These are phyloP conservation scores for Thraustotheca clavata DNA, from an alignment of 352 stramenopile species.

Conservation along the genomic window DNA sequence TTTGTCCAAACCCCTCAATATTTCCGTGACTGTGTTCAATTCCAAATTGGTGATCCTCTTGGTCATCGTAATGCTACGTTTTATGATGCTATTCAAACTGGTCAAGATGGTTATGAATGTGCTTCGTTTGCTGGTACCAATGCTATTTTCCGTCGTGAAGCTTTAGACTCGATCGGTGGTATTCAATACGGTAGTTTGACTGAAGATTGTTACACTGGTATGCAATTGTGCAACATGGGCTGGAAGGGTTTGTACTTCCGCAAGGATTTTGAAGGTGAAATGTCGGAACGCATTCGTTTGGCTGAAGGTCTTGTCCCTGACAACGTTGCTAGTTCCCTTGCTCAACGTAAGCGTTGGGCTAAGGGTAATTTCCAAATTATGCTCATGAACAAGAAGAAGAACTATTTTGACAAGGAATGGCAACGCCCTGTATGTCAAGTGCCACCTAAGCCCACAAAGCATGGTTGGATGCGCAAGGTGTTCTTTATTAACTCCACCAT, in stretches of 20 bases:
- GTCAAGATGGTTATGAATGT: conserved; percentile 77
- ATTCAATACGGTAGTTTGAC: conserved; percentile 82
- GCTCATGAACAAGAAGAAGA: conserved; percentile 79
- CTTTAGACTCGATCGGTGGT: conserved; percentile 72
- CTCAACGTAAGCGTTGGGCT: conserved; percentile 72
- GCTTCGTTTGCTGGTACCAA: conserved; percentile 74
- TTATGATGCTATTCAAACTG: conserved; percentile 79
- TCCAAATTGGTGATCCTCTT: conserved; percentile 73
- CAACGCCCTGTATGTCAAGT: conserved; percentile 60
- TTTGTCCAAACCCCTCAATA: conserved; percentile 81
- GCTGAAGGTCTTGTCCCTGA: conserved; percentile 69
- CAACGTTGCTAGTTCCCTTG: conserved; percentile 65
- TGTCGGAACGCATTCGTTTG: conserved; percentile 59
- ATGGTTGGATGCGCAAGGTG: conserved; percentile 73
- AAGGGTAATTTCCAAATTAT: conserved; percentile 82
- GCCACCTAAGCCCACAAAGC: conserved; percentile 71
- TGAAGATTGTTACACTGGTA: conserved; percentile 73
- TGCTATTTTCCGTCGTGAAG: conserved; percentile 69
- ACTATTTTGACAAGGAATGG: conserved; percentile 71
- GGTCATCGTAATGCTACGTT: conserved; percentile 76
- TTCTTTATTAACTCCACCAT: conserved; percentile 81
- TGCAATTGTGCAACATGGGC: conserved; percentile 66
- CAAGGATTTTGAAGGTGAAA: conserved; percentile 81
- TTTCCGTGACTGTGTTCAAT: conserved; percentile 75
- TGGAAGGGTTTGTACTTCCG: conserved; percentile 84